These are phyloP conservation scores for Asterophora parasitica DNA, from an alignment of 768 basidiomycete species.

Conservation along the genomic window DNA sequence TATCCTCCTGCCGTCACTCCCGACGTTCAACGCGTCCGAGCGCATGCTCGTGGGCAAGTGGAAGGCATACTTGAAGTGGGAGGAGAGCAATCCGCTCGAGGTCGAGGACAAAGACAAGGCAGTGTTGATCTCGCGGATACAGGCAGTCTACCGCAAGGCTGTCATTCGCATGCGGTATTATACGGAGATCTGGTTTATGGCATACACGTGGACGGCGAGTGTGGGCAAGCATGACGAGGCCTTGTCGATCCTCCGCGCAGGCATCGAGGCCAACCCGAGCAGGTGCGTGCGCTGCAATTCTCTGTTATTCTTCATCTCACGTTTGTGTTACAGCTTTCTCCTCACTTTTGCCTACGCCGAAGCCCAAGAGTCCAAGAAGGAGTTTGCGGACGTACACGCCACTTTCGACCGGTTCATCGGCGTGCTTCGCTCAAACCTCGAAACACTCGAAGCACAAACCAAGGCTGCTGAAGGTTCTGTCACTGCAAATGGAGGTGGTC, in stretches of 20 bases:
- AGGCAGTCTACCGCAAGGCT: conserved; percentile 84
- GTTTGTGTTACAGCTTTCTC: conserved; percentile 54
- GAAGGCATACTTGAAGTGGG: conserved; percentile 93
- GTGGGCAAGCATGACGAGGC: conserved; percentile 82
- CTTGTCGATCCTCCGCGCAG: conserved; percentile 70
- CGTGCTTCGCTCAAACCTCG: conserved; percentile 59
- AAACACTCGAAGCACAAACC: conserved; percentile 46
- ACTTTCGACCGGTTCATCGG: conserved; percentile 71
- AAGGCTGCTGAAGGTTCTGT: conserved; percentile 31
- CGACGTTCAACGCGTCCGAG: conserved; percentile 71
- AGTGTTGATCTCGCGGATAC: conserved; percentile 63
- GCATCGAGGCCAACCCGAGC: conserved; percentile 82
- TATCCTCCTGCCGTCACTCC: conserved; percentile 62
- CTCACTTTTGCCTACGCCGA: conserved; percentile 91
- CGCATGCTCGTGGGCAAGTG: conserved; percentile 76
- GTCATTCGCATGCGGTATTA: conserved; percentile 91
- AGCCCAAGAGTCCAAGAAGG: conserved; percentile 50
- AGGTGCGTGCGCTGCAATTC: conserved; percentile 41
- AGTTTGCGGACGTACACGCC: conserved; percentile 63
- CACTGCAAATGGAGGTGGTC: conserved; percentile 5
- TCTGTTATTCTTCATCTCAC: not conserved
- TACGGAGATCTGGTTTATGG: conserved; percentile 96
- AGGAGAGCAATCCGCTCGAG: conserved; percentile 90
- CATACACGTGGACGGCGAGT: conserved; percentile 74
- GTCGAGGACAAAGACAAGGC: conserved; percentile 79